Percentiles rank a stretch among this genome's conserved stretches.
Conservation (phyloP, 352 stramenopile species). For the Globisporangium radiosum region DNA sequence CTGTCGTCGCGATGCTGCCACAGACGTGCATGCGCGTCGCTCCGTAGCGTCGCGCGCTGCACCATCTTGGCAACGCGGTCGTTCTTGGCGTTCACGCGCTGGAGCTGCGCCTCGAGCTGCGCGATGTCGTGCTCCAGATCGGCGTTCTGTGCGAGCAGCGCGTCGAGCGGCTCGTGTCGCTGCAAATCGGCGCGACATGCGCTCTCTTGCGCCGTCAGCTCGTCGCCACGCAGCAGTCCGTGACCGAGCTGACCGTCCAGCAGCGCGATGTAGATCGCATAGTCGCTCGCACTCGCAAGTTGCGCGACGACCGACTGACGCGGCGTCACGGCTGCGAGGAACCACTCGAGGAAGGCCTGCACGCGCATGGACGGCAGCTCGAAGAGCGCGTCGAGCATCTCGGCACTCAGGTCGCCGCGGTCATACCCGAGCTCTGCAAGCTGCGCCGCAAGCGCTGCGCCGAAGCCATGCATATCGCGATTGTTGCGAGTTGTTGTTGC, state of each 20-base stretch:
- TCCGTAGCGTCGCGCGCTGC: conserved; percentile 11
- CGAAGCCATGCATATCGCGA: conserved; percentile 11
- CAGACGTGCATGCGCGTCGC: conserved; percentile 8
- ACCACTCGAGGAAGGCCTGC: conserved; percentile 42
- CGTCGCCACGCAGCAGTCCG: conserved; percentile 16
- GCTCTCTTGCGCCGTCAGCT: conserved; percentile 17
- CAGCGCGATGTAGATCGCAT: conserved; percentile 24
- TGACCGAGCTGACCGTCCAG: conserved; percentile 5
- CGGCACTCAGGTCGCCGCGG: conserved; percentile 18
- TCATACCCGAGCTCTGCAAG: conserved; percentile 34
- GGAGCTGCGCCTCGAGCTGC: conserved; percentile 21
- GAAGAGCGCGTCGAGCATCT: conserved; percentile 32
- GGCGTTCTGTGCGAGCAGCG: conserved; percentile 14
- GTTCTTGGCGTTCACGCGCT: conserved; percentile 18
- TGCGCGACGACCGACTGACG: conserved; percentile 22
- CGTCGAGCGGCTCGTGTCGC: conserved; percentile 22
- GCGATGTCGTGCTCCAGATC: conserved; percentile 23
- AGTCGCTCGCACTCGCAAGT: conserved; percentile 19
- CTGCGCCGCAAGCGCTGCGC: conserved; percentile 24
- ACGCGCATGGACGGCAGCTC: conserved; percentile 32
- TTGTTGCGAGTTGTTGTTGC: background rate
- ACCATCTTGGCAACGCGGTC: conserved; percentile 21
- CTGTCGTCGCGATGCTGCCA: conserved; percentile 4
- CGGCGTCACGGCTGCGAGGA: conserved; percentile 21
- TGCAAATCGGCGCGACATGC: conserved; percentile 10